A percentile compares a stretch with the other conserved stretches of the same genome.
These are phyloP conservation scores for Globisporangium radiosum DNA, from an alignment of 352 stramenopile genomes.

Conservation along the genomic window DNA sequence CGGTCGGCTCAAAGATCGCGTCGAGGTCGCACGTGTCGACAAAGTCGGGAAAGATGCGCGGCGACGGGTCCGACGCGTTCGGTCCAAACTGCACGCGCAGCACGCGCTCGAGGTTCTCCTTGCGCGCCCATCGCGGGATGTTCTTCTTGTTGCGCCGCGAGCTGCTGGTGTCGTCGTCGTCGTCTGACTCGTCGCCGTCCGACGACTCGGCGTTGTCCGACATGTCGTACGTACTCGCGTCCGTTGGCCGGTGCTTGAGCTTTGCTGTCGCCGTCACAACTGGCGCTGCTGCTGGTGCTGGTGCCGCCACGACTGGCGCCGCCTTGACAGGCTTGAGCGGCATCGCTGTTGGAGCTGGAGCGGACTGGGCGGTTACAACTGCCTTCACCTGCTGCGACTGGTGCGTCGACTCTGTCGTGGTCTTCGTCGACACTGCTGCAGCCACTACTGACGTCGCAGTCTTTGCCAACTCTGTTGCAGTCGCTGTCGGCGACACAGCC, in stretches of 20 bases:
- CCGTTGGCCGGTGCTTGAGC: constrained; percentile 17
- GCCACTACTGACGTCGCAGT: too few relatives aligned
- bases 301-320: too few relatives aligned
- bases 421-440: too few relatives aligned
- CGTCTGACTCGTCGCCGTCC: constrained; percentile 34
- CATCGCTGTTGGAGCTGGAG: background rate
- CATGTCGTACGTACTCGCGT: constrained; percentile 58
- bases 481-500: background rate
- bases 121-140: constrained; percentile 73
- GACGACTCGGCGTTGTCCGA: constrained; percentile 75
- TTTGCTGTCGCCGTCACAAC: background rate
- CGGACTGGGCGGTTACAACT: too few relatives aligned
- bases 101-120: constrained; percentile 63
- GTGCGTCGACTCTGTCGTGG: too few relatives aligned
- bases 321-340: background rate
- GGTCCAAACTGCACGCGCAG: constrained; percentile 67
- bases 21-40: constrained; percentile 80
- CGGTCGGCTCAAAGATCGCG: constrained; percentile 73
- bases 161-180: constrained; percentile 6
- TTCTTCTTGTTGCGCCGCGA: constrained; percentile 51
- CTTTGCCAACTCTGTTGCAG: too few relatives aligned
- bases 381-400: too few relatives aligned
- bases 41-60: constrained; percentile 78
- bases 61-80: constrained; percentile 69
- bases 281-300: background rate